Conservation (phyloP, 371 early-diverging fungal species). For the Quaeritorhiza haematococci region DNA sequence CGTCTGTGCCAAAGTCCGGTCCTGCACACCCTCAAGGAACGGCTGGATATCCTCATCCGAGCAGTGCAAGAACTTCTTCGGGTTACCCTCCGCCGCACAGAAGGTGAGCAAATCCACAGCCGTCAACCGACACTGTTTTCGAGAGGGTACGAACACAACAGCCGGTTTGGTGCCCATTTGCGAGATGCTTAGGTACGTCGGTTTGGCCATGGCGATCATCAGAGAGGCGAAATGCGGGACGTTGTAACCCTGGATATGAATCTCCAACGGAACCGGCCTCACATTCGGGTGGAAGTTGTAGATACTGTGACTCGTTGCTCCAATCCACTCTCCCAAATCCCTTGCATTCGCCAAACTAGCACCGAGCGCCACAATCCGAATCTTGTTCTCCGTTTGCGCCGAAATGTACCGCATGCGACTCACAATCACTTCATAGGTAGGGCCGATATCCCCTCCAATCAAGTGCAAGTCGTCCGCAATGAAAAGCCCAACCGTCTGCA, state of each 20-base stretch:
- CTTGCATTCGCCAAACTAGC: conserved; percentile 90
- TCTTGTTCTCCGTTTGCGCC: conserved; percentile 69
- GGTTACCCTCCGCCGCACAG: conserved; percentile 69
- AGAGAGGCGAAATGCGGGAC: conserved; percentile 87
- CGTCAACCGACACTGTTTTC: conserved; percentile 86
- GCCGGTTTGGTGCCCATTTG: conserved; percentile 60
- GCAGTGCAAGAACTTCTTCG: conserved; percentile 67
- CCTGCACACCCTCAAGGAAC: conserved; percentile 58
- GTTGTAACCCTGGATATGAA: conserved; percentile 87
- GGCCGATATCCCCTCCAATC: conserved; percentile 81
- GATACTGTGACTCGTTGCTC: conserved; percentile 65
- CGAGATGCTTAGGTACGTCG: conserved; percentile 76
- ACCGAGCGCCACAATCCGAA: conserved; percentile 87
- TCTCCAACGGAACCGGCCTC: conserved; percentile 88
- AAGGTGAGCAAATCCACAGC: conserved; percentile 79
- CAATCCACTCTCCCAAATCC: conserved; percentile 96
- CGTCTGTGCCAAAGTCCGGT: conserved; percentile 65
- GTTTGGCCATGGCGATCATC: conserved; percentile 91
- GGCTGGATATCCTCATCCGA: conserved; percentile 58
- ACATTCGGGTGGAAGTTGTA: conserved; percentile 94
- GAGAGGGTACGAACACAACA: conserved; percentile 86
- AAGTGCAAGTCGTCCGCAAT: conserved; percentile 97
- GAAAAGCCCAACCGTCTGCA: conserved; percentile 83
- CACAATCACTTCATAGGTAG: conserved; percentile 85
- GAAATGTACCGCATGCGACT: conserved; percentile 91